These are phyloP conservation scores for Ustulina deusta DNA, from an alignment of 2,329 filamentous ascomycete species.

Conservation along the genomic window DNA sequence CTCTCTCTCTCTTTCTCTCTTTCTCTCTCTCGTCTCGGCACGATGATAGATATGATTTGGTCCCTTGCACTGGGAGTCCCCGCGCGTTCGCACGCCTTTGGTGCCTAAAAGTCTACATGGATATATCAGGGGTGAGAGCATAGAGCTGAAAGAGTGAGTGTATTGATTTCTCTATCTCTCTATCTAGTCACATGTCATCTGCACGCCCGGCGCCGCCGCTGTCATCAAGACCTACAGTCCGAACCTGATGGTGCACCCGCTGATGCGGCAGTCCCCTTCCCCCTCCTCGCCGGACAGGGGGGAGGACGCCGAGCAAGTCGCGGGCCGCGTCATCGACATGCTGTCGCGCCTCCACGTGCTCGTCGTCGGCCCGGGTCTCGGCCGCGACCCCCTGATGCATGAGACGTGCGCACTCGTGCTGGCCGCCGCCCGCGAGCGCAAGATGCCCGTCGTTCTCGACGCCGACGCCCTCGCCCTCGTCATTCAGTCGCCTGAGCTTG, in stretches of 20 bases:
- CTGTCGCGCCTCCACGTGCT: slow-evolving; percentile 89
- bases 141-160: background rate
- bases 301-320: slow-evolving; percentile 69
- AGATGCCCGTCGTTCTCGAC: slow-evolving; percentile 87
- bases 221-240: slow-evolving; percentile 99
- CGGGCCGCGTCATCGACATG: slow-evolving; percentile 79
- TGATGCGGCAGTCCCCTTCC: slow-evolving; percentile 64
- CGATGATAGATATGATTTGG: background rate
- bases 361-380: slow-evolving; percentile 91
- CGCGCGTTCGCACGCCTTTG: background rate
- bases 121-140: background rate
- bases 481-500: slow-evolving; percentile 78
- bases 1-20: background rate
- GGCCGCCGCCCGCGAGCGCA: slow-evolving; percentile 76
- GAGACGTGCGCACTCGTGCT: slow-evolving; percentile 85
- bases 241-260: slow-evolving; percentile 97
- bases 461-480: slow-evolving; percentile 88
- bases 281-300: slow-evolving; percentile 65
- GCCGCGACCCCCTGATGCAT: slow-evolving; percentile 90
- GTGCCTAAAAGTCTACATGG: background rate
- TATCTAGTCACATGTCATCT: slow-evolving; percentile 87
- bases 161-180: slow-evolving; percentile 50
- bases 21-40: background rate
- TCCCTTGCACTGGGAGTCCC: background rate
- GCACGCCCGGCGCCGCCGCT: slow-evolving; percentile 84